phyloP scores from a whole-genome alignment of 495 filamentous ascomycete species.

The Podospora anserina region DNA sequence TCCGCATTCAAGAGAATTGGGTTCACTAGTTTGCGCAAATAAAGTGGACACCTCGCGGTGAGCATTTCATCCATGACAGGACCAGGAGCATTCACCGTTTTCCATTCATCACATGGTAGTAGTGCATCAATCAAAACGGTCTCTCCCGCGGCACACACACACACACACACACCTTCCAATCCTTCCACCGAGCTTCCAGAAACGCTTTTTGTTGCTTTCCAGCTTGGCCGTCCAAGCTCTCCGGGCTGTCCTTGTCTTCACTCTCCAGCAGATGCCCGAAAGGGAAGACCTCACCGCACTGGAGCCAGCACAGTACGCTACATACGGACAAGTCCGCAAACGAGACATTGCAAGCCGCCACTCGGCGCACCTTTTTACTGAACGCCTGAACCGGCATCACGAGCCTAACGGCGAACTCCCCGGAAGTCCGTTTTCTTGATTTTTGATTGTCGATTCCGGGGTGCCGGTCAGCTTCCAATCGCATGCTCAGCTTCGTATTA shows the following conservation, averaged over 20 bases:
- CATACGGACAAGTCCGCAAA: background rate
- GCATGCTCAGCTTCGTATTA: background rate
- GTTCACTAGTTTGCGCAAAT: background rate
- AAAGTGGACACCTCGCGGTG: background rate
- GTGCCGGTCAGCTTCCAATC: background rate
- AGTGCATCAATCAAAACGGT: background rate
- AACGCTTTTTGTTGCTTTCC: background rate
- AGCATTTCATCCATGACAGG: background rate
- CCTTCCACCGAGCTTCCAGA: constrained; percentile 6
- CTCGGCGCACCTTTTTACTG: no score
- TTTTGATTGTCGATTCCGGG: background rate
- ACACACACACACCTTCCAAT: background rate
- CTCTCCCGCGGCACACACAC: background rate
- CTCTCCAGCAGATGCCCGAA: background rate
- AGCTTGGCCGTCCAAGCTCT: background rate
- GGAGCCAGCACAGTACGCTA: no score
- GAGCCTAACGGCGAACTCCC: background rate
- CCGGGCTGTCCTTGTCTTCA: background rate
- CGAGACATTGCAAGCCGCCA: background rate
- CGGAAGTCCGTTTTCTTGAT: background rate
- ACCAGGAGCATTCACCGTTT: no score
- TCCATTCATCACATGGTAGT: background rate
- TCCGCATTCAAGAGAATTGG: constrained; percentile 11
- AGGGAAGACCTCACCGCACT: background rate
- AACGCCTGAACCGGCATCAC: background rate